Conservation (phyloP, 768 basidiomycete species). For the Sarcodon aspratus region DNA sequence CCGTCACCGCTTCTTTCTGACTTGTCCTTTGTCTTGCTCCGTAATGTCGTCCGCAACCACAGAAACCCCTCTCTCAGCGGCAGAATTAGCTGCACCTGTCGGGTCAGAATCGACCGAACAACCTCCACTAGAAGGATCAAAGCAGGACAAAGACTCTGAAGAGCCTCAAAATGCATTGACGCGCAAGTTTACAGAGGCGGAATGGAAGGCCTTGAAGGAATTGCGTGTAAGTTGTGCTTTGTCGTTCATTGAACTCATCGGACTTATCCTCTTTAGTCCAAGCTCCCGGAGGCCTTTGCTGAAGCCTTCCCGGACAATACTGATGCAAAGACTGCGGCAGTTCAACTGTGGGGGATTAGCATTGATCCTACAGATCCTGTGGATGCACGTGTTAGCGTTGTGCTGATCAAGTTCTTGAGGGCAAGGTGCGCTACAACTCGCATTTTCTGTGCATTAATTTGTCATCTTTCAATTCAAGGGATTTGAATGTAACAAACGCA, state of each 20-base stretch:
- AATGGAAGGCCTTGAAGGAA: conserved; percentile 59
- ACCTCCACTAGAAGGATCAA: conserved; percentile 2
- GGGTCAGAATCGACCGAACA: background rate
- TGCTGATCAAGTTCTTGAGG: conserved; percentile 74
- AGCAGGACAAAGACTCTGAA: conserved; percentile 10
- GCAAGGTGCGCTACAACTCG: conserved; percentile 40
- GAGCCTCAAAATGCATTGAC: conserved; percentile 69
- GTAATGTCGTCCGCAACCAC: background rate
- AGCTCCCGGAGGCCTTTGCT: conserved; percentile 41
- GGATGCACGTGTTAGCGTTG: conserved; percentile 59
- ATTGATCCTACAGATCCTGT: conserved; percentile 46
- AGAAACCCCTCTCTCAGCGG: background rate
- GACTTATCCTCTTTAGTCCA: conserved; percentile 14
- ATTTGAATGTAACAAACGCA: conserved; percentile 42
- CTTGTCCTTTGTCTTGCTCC: background rate
- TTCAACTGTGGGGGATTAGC: conserved; percentile 60
- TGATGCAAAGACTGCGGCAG: conserved; percentile 35
- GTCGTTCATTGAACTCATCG: background rate
- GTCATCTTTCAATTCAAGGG: conserved; percentile 19
- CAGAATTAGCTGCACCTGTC: background rate
- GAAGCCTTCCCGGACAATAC: conserved; percentile 51
- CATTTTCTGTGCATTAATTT: background rate
- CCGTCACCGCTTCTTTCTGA: too few species aligned
- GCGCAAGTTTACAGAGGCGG: conserved; percentile 53
- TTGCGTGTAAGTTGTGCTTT: conserved; percentile 40